Percentiles rank a stretch among this genome's conserved stretches.
Evolutionary conservation across 2,329 filamentous ascomycete genomes (phyloP).

Genomic region (Xylogone sp.): DNA sequence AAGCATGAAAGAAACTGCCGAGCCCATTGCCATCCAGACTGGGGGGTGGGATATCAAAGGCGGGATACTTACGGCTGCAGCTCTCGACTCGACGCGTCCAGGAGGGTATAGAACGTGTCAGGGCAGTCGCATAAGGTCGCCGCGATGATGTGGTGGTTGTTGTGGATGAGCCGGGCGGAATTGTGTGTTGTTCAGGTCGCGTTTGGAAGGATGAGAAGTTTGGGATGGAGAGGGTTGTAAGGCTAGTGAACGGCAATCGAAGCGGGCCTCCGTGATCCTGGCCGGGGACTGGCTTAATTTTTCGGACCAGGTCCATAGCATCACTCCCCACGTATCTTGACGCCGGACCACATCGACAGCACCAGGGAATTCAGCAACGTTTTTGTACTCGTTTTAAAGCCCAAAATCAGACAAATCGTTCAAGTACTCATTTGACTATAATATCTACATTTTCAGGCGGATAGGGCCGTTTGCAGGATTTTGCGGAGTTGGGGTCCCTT

Average conservation of each 20-base stretch:
- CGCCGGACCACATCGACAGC: slow-evolving; percentile 22
- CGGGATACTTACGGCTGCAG: slow-evolving; percentile 20
- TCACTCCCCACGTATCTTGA: slow-evolving; percentile 26
- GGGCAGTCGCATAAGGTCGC: slow-evolving; percentile 24
- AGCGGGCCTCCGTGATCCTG: slow-evolving; percentile 29
- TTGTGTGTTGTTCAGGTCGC: slow-evolving; percentile 18
- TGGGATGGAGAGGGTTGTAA: slow-evolving; percentile 29
- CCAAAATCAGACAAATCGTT: slow-evolving; percentile 34
- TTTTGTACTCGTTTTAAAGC: slow-evolving; percentile 65
- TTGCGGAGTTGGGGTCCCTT: not conserved
- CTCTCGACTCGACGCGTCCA: slow-evolving; percentile 23
- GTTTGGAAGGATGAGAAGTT: slow-evolving; percentile 25
- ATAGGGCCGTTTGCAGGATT: slow-evolving; percentile 10
- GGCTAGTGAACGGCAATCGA: slow-evolving; percentile 16
- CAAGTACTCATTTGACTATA: slow-evolving; percentile 28
- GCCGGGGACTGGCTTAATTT: slow-evolving; percentile 26
- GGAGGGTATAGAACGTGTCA: slow-evolving; percentile 14
- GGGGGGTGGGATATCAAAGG: slow-evolving; percentile 1
- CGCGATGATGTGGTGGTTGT: slow-evolving; percentile 22
- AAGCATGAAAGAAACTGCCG: not conserved
- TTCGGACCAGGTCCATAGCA: slow-evolving; percentile 28
- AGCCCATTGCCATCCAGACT: not conserved
- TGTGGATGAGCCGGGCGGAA: slow-evolving; percentile 17
- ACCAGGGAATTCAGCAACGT: slow-evolving; percentile 40
- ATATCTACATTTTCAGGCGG: slow-evolving; percentile 15